Evolutionary conservation across 192 early-diverging fungal genomes (phyloP), one percentile per base, ranked within the genome.

Genomic region (Gamsiella multidivaricata): DNA sequence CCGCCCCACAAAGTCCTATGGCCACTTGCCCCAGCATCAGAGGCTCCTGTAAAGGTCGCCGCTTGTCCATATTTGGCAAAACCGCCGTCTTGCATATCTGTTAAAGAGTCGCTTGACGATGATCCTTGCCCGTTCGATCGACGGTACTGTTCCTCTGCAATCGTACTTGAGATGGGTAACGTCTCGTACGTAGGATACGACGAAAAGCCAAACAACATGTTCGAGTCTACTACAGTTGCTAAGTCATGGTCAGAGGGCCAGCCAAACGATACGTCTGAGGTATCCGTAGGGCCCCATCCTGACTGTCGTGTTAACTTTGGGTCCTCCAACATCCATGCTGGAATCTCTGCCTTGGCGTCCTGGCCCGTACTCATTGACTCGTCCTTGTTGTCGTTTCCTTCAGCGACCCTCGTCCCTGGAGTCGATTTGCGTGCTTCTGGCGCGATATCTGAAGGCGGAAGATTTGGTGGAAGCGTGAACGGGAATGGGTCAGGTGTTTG

Each of bases 151-250:
- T 78, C 74, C 10, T 63, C 61, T 29, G 74, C 60, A 10, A 78
- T 69, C 5, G 32, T 32, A 5, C 37, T 46, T 37, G 74, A 61
- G 39, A 78, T 69, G 2, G 65, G 36, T 12, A 78, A 42, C 3
- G 52, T 2, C 34, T 78, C 74, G 39, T 63, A 78, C 12, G 65
- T 64, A 7, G 74, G 74, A 15, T 58, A 69, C 17, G 74, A 78
- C 7, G 74, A 57, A 33, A 78, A 78, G 5, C 74, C 74, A 64
- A 78, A 78, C 4, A 78, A 11, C 8, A 54, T 45, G 39, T 68
- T 68, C 18, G 65, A 47, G 39, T 78, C 74, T 31, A 78, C 49
- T 2, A 59, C 50, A 2, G 74, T 78, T 1, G 59, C 42, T 0
- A 52, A 53, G 32, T 69, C 61, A 0, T 29, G 42, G 3, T 26